Percentiles rank a stretch among this genome's conserved stretches.
These are phyloP conservation scores for Aspergillus piperis DNA, from an alignment of 2,329 filamentous ascomycete genomes.

Conservation along the genomic window DNA sequence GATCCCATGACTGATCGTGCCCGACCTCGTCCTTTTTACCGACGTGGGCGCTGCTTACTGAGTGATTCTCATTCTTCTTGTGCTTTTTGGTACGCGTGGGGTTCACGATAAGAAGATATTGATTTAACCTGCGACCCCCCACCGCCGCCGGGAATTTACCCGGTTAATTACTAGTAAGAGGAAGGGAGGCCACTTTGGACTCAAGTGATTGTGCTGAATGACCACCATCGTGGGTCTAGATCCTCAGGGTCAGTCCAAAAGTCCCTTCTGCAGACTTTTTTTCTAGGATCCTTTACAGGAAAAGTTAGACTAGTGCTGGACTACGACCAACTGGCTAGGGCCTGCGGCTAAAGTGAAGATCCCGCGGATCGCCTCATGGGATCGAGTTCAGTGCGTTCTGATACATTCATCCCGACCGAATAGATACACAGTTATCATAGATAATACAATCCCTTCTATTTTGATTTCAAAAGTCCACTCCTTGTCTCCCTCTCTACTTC, in stretches of 20 bases:
- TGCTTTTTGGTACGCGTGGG: not conserved
- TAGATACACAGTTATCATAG: not conserved
- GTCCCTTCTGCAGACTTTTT: not conserved
- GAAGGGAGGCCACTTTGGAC: not conserved
- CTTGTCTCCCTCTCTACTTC: not conserved
- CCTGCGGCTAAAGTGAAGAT: not conserved
- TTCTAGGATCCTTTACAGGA: not conserved
- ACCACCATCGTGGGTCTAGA: not conserved
- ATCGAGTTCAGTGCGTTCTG: not conserved
- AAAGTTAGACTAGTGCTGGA: not conserved
- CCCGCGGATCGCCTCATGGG: not conserved
- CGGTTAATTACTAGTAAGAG: conserved; percentile 20
- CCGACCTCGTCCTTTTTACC: conserved; percentile 1
- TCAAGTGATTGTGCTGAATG: not conserved
- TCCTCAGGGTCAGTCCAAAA: not conserved
- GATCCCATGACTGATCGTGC: not conserved
- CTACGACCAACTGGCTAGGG: not conserved
- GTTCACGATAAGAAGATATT: conserved; percentile 6
- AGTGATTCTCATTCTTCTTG: not conserved
- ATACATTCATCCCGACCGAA: not conserved
- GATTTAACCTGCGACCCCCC: conserved; percentile 1
- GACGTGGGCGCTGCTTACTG: not conserved
- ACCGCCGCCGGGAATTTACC: conserved; percentile 25
- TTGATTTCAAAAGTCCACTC: not conserved
- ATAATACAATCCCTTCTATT: not conserved